Base-by-base conservation (phyloP, 75 land plant genomes). In the Isoetes taiwanensis region DNA sequence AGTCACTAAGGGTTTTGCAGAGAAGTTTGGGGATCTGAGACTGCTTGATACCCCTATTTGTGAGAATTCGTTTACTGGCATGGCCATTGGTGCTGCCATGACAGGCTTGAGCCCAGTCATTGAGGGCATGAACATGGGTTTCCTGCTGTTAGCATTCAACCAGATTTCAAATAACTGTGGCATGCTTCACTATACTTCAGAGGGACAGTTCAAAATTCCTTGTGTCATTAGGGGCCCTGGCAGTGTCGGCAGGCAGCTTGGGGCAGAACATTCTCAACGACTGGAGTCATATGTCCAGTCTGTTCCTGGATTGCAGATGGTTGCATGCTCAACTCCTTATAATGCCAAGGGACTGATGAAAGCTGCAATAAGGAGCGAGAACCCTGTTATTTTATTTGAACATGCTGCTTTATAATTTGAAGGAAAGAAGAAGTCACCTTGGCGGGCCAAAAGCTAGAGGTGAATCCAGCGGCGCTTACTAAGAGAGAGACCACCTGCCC, bases 51-150 rank as follows among this genome's bases (percentile, higher is more conserved):
- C 95, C 6, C 97, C 97, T 16, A 91, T 91, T 62, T 91, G 91
- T 28, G 97, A 91, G 62, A 91, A 91, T 46, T 83, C 97, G 30
- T 91, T 91, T 69, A 87, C 89, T n/a, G 97, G 97, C 32, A 91
- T 91, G 97, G 95, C 70, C 11, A 66, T 91, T 65, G 97, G 95
- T 17, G 95, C 95, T 28, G 95, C 97, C 24, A 91, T 91, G 97
- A 91, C 95, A 32, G 97, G 97, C 9, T 59, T 91, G 34, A 58
- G 97, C 28, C 94, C 97, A 24, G 61, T 91, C 41, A 59, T 91
- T 26, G 97, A 91, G 63, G 97, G 97, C 16, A 91, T 91, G 97
- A 91, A 91, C 76, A 91, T 91, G 97, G 97, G 97, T 10, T 91
- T 91, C 67, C 80, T 91, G 28, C 76, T 91, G 50, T 54, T 91